These are phyloP conservation scores for Turritis glabra DNA, from an alignment of 345 rosid genomes.

Conservation along the genomic window DNA sequence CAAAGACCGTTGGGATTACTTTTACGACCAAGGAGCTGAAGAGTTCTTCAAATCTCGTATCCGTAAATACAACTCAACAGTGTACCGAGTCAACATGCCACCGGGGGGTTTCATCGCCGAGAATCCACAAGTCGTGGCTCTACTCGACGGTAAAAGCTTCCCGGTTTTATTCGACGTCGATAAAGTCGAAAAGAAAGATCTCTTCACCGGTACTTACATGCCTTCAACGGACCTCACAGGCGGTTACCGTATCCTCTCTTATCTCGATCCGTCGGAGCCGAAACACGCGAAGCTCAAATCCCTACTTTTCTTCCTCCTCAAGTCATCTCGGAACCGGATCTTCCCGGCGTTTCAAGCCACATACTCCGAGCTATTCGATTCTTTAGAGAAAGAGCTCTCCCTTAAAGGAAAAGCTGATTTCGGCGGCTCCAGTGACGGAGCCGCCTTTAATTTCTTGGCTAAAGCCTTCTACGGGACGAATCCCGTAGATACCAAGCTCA, in stretches of 20 bases:
- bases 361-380: constrained; percentile 52
- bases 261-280: constrained; percentile 86
- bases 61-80: constrained; percentile 71
- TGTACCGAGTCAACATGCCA: constrained; percentile 74
- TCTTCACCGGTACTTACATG: constrained; percentile 90
- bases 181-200: constrained; percentile 80
- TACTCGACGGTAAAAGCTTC: constrained; percentile 93
- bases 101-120: constrained; percentile 75
- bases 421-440: constrained; percentile 48
- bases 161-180: constrained; percentile 73
- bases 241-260: constrained; percentile 74
- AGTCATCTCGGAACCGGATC: constrained; percentile 52
- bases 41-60: constrained; percentile 70
- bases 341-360: constrained; percentile 73
- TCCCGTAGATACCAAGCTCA: constrained; percentile 62
- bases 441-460: constrained; percentile 73
- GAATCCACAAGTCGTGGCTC: constrained; percentile 62
- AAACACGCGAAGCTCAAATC: constrained; percentile 71
- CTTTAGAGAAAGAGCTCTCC: constrained; percentile 57
- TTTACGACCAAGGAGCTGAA: constrained; percentile 68
- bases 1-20: constrained; percentile 71
- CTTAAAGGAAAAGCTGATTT: constrained; percentile 63
- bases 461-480: constrained; percentile 53
- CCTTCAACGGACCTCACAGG: constrained; percentile 87
- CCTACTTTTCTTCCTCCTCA: constrained; percentile 63